These are phyloP conservation scores for Aureobasidium sp. DNA, from an alignment of 2,329 filamentous ascomycete genomes.

Conservation along the genomic window DNA sequence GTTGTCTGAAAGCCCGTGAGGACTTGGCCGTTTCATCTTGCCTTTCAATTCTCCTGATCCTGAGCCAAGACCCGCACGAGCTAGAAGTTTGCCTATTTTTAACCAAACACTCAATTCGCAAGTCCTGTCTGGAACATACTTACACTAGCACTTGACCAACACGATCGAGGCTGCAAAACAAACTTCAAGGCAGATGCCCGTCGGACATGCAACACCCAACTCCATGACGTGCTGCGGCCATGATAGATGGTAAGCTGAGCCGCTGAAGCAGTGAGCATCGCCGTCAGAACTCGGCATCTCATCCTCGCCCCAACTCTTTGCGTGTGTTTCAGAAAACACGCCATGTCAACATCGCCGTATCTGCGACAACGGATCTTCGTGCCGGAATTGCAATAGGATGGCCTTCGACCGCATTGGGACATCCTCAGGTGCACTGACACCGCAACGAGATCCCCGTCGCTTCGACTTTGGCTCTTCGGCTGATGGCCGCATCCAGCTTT, in stretches of 20 bases:
- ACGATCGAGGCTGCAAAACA: background rate
- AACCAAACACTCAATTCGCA: background rate
- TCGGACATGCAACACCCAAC: background rate
- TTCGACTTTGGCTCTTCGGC: background rate
- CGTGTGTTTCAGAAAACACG: background rate
- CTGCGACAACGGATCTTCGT: slow-evolving; percentile 5
- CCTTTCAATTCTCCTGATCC: background rate
- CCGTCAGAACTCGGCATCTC: background rate
- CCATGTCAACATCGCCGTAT: background rate
- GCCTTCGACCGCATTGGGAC: background rate
- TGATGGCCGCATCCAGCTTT: background rate
- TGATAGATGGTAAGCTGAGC: background rate
- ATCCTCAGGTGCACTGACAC: background rate
- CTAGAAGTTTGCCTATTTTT: background rate
- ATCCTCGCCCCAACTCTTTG: background rate
- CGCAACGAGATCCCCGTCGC: background rate
- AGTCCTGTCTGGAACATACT: background rate
- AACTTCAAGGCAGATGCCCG: background rate
- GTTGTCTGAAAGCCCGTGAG: background rate
- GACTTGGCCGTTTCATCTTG: slow-evolving; percentile 6
- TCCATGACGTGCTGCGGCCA: background rate
- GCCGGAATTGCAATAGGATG: slow-evolving; percentile 1
- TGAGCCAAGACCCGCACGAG: background rate
- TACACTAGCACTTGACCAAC: background rate
- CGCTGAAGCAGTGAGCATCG: background rate